These are phyloP conservation scores for Candida orba DNA, from an alignment of 805 yeast species.

Conservation along the genomic window DNA sequence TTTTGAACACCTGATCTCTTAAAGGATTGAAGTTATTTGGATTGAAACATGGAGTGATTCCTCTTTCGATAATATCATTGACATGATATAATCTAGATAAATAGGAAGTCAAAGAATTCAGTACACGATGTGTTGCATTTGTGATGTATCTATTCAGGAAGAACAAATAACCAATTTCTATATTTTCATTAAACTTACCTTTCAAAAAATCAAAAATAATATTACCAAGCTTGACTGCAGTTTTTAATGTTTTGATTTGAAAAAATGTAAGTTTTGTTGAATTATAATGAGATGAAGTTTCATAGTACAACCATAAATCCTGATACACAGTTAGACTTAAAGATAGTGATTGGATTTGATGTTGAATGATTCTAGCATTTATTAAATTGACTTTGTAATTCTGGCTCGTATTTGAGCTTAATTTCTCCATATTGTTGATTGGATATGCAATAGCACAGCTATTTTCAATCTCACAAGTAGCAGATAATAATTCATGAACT, in stretches of 20 bases:
- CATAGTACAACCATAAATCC: slow-evolving; percentile 16
- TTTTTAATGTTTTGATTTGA: slow-evolving; percentile 1
- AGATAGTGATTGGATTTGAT: slow-evolving; percentile 14
- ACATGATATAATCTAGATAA: slow-evolving; percentile 18
- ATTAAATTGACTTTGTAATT: slow-evolving; percentile 7
- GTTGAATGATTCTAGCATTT: slow-evolving; percentile 12
- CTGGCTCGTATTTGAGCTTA: not conserved
- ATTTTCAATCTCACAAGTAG: slow-evolving; percentile 12
- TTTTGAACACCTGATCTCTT: slow-evolving; percentile 3
- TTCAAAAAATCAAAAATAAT: slow-evolving; percentile 12
- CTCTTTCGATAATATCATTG: slow-evolving; percentile 14
- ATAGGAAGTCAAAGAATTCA: slow-evolving; percentile 11
- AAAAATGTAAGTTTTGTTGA: slow-evolving; percentile 9
- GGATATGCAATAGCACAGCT: slow-evolving; percentile 2
- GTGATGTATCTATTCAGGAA: slow-evolving; percentile 14
- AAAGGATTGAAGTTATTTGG: not conserved
- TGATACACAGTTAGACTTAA: slow-evolving; percentile 16
- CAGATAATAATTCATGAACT: slow-evolving; percentile 12
- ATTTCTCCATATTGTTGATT: no score
- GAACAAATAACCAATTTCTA: slow-evolving; percentile 13
- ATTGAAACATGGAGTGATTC: slow-evolving; percentile 6
- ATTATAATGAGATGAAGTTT: slow-evolving; percentile 10
- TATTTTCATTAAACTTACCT: slow-evolving; percentile 7
- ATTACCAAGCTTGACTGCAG: slow-evolving; percentile 12
- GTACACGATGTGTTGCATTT: slow-evolving; percentile 14